Percentiles rank a stretch among this genome's conserved stretches.
These are phyloP conservation scores for Epichloe hybrida DNA, from an alignment of 2,329 filamentous ascomycete species.

Conservation along the genomic window DNA sequence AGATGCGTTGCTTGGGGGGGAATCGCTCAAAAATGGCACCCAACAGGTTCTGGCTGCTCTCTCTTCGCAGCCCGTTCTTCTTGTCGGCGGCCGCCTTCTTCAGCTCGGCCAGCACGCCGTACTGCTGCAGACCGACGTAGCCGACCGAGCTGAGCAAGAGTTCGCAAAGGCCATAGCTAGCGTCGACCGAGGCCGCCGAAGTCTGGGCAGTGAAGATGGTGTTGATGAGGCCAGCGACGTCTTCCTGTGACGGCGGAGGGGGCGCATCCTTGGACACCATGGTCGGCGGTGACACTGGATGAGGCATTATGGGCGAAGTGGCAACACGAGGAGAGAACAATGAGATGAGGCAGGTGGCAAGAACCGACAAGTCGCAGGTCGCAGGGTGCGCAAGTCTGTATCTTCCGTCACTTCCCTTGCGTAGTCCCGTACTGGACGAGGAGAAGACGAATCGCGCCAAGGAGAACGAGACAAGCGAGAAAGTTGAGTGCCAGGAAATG, in stretches of 20 bases:
- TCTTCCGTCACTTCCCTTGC: no score
- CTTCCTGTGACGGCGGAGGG: conserved; percentile 50
- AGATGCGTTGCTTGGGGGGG: conserved; percentile 60
- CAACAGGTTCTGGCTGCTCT: conserved; percentile 88
- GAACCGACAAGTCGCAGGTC: no score
- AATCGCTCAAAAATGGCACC: conserved; percentile 90
- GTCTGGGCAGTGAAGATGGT: conserved; percentile 57
- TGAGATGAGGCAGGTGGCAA: not conserved
- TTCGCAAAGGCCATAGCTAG: conserved; percentile 46
- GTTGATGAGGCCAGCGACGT: conserved; percentile 50
- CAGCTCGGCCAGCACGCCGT: conserved; percentile 41
- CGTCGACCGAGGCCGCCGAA: conserved; percentile 55
- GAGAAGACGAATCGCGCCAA: no score
- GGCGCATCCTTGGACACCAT: conserved; percentile 34
- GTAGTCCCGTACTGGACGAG: no score
- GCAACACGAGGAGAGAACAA: not conserved
- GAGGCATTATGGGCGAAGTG: conserved; percentile 27
- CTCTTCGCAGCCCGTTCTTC: conserved; percentile 74
- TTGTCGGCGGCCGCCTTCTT: conserved; percentile 78
- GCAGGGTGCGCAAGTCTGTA: no score
- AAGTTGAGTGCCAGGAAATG: not conserved
- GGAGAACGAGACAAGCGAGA: no score
- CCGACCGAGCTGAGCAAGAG: conserved; percentile 41
- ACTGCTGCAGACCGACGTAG: conserved; percentile 36
- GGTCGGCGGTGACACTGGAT: conserved; percentile 33